A percentile compares a stretch with the other conserved stretches of the same genome.
Evolutionary conservation across 1,139 yeast genomes (phyloP).

Genomic region (Pneumocystis oryctolagi): DNA sequence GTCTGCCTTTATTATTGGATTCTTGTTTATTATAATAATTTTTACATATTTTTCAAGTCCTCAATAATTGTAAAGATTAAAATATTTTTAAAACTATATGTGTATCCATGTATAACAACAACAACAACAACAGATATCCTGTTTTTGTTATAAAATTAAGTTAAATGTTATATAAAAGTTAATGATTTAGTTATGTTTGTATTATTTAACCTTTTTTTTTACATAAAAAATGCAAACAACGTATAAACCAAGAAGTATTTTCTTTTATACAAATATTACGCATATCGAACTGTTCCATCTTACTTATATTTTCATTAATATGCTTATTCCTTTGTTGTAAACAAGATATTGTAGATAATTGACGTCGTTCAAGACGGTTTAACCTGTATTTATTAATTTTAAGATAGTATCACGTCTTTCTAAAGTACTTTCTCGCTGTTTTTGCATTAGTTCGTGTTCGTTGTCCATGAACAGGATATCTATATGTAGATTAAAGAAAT

Average conservation of each 20-base stretch:
- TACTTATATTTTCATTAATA: background rate
- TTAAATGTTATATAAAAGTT: too few species aligned
- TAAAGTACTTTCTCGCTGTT: background rate
- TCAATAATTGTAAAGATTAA: background rate
- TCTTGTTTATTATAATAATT: background rate
- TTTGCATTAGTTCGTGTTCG: background rate
- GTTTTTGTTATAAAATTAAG: too few species aligned
- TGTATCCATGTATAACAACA: background rate
- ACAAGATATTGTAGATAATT: background rate
- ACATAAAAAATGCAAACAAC: background rate
- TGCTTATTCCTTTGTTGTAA: background rate
- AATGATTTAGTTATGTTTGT: background rate
- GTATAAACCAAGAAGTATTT: background rate
- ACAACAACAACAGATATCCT: too few species aligned
- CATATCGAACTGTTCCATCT: background rate
- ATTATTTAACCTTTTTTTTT: background rate
- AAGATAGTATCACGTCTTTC: background rate
- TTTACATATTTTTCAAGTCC: background rate
- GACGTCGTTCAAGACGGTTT: background rate
- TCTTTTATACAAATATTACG: background rate
- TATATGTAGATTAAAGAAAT: background rate
- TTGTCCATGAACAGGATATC: constrained; percentile 1
- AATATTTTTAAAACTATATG: background rate
- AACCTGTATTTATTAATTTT: background rate
- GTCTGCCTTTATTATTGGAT: background rate